phyloP scores from a whole-genome alignment of 805 yeast genomes.

The Wickerhamomyces ciferrii region DNA sequence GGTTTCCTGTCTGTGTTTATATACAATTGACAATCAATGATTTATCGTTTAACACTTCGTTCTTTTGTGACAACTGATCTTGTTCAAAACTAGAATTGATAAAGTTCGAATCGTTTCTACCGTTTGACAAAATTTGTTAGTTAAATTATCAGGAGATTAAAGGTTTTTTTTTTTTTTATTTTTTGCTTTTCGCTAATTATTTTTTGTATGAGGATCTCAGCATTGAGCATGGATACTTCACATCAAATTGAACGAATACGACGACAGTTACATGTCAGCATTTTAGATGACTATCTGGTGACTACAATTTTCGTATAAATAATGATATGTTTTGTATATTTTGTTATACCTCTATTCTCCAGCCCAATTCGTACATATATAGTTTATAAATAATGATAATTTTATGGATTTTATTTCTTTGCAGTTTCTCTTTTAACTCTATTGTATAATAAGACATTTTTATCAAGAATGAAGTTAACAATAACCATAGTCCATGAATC shows the following conservation, averaged over 20 bases:
- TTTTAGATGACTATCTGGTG: background rate
- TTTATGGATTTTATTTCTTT: background rate
- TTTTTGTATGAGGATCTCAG: background rate
- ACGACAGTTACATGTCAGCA: background rate
- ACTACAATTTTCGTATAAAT: background rate
- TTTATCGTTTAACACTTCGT: background rate
- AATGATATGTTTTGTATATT: background rate
- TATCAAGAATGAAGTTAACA: constrained; percentile 63
- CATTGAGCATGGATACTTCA: too few relatives aligned
- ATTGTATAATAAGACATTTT: constrained; percentile 68
- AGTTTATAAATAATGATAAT: too few relatives aligned
- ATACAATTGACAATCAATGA: background rate
- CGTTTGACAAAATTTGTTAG: background rate
- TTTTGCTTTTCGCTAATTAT: background rate
- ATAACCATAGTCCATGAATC: constrained; percentile 76
- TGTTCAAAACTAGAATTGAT: background rate
- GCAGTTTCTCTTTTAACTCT: constrained; percentile 64
- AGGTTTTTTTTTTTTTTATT: background rate
- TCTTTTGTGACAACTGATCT: background rate
- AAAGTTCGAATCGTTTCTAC: too few relatives aligned
- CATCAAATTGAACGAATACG: background rate
- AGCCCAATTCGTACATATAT: too few relatives aligned
- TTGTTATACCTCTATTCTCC: background rate
- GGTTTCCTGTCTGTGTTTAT: background rate
- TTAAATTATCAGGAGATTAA: background rate